Evolutionary conservation across 768 basidiomycete species (phyloP), one percentile per base, ranked within the genome.

Genomic region (Tricholoma sp.): DNA sequence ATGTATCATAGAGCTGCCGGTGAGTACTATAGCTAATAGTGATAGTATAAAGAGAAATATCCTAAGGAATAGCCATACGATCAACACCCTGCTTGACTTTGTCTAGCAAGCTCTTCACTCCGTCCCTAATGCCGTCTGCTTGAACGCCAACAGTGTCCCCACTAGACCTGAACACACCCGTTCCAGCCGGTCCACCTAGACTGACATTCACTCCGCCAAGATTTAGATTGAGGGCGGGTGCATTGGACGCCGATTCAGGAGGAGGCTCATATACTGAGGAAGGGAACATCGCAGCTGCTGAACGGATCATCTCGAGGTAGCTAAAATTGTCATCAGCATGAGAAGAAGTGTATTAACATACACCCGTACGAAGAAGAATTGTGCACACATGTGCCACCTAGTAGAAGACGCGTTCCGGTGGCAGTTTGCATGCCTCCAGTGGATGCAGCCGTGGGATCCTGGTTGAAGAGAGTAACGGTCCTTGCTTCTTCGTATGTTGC

Each of bases 401-500:
- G 82, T 3, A 99, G 70, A 41, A 98, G 74, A 32, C 94, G 80
- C 18, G 86, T 85, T 1, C 88, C 89, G 12, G 83, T 79, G 8
- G 81, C 76, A 55, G 77, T 75, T 16, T 76, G 71, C 19, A 77
- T 73, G 35, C 76, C 75, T 18, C 76, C 76, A 57, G 73, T 76
- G n/a, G 80, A 72, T 14, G 76, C 73, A 19, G 75, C 71, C 29
- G 76, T 69, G 14, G 84, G 76, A 62, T 94, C 92, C 67, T 94
- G 89, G 67, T 98, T 99, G 61, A 96, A 78, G 50, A 93, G 73
- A 5, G 92, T 83, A 11, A 98, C 81, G 0, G 89, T 81, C 60
- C 92, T 80, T 0, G 94, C 93, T 71, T 99, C 97, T 69, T 93
- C 95, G 65, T 97, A 98, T 0, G 97, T 98, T 27, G 93, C 86